These are phyloP conservation scores for Juncus effusus DNA, from an alignment of 176 grass and related monocot species.

Conservation along the genomic window DNA sequence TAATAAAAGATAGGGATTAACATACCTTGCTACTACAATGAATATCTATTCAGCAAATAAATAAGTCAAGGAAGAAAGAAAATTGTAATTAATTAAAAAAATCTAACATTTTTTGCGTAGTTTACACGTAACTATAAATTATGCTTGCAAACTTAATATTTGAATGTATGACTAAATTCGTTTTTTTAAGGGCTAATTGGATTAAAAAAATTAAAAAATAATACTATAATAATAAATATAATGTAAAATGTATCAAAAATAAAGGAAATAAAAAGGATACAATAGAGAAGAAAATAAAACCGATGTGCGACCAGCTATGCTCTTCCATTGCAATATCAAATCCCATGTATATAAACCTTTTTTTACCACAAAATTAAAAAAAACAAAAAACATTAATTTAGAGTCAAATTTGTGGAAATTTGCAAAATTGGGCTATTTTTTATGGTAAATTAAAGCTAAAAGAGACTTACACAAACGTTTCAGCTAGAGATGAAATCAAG, in stretches of 20 bases:
- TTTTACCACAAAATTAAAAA: slow-evolving; percentile 13
- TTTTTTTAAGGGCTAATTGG: no score
- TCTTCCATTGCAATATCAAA: slow-evolving; percentile 99
- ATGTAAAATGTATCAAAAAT: no score
- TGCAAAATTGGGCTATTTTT: not conserved
- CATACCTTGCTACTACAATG: slow-evolving; percentile 93
- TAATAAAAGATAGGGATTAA: not conserved
- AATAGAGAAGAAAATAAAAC: slow-evolving; percentile 99
- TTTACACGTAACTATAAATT: no score
- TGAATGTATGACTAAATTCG: no score
- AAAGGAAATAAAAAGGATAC: slow-evolving; percentile 65
- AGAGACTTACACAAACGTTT: slow-evolving; percentile 96
- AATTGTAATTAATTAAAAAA: slow-evolving; percentile 1
- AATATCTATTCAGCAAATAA: slow-evolving; percentile 58
- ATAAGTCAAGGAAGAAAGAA: slow-evolving; percentile 63
- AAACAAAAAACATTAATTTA: not conserved
- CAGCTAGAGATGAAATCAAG: slow-evolving; percentile 88
- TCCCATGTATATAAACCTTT: slow-evolving; percentile 99
- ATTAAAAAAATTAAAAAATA: no score
- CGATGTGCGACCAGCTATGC: slow-evolving; percentile 97
- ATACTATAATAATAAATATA: no score
- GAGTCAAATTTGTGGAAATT: not conserved
- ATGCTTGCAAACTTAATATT: no score
- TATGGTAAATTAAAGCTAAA: not conserved
- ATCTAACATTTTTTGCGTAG: not conserved